A percentile compares a stretch with the other conserved stretches of the same genome.
Conservation (phyloP, 75 land plant genomes). For the Pseudotsuga menziesii region DNA sequence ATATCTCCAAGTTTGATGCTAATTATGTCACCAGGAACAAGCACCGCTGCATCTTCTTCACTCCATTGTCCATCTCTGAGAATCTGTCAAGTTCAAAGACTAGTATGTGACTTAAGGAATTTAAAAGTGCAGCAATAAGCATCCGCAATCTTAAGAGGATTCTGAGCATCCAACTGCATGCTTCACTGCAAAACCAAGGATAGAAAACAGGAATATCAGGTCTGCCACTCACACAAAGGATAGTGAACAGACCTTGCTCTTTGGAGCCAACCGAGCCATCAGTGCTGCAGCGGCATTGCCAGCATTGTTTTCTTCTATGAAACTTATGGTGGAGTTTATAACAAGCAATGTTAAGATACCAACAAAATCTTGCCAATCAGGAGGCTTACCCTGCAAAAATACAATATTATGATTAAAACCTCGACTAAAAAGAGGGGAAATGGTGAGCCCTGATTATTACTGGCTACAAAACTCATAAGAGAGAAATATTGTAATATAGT, state of each 20-base stretch:
- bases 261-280: slow-evolving; percentile 95
- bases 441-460: not conserved
- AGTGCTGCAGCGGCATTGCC: slow-evolving; percentile 98
- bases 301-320: slow-evolving; percentile 99
- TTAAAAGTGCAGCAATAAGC: not conserved
- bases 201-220: not conserved
- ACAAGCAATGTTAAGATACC: slow-evolving; percentile 80
- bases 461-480: not conserved
- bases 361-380: slow-evolving; percentile 97
- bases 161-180: not conserved
- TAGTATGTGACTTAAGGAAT: not conserved
- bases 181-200: not conserved
- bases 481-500: not conserved
- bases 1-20: slow-evolving; percentile 97
- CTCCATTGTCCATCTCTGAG: slow-evolving; percentile 75
- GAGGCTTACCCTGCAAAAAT: slow-evolving; percentile 74
- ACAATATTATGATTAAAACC: not conserved
- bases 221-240: not conserved
- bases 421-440: slow-evolving; percentile 2
- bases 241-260: slow-evolving; percentile 60
- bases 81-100: slow-evolving; percentile 36
- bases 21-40: slow-evolving; percentile 93
- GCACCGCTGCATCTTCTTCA: slow-evolving; percentile 78
- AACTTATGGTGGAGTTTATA: slow-evolving; percentile 93
- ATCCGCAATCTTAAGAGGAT: not conserved